Evolutionary conservation across 179 eudicot genomes (phyloP).

Genomic region (Silene noctiflora): DNA sequence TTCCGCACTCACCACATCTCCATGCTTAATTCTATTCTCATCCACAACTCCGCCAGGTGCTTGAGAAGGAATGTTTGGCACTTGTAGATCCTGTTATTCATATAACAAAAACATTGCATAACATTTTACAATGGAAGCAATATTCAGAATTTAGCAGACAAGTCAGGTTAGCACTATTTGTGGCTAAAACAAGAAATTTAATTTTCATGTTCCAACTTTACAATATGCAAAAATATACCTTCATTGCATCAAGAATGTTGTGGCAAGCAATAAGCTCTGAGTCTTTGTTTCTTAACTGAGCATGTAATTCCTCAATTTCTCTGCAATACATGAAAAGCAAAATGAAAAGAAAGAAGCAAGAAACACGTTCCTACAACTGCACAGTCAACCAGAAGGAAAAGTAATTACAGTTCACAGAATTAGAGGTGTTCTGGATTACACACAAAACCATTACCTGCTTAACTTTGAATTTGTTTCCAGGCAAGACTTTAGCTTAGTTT

Average conservation of each 20-base stretch:
- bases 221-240: constrained; percentile 39
- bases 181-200: not conserved
- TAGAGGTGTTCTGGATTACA: not conserved
- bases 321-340: constrained; percentile 35
- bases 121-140: not conserved
- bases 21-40: constrained; percentile 23
- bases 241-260: constrained; percentile 35
- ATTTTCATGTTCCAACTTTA: not conserved
- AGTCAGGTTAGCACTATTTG: not conserved
- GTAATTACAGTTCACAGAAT: not conserved
- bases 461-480: constrained; percentile 61
- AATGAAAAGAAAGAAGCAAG: not conserved
- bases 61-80: constrained; percentile 31
- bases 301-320: constrained; percentile 56
- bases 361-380: not conserved
- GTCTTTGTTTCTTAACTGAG: constrained; percentile 35
- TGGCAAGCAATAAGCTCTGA: constrained; percentile 29
- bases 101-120: not conserved
- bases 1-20: constrained; percentile 35
- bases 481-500: constrained; percentile 58
- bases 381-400: not conserved
- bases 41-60: constrained; percentile 16
- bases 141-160: not conserved
- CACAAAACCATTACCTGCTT: constrained; percentile 43
- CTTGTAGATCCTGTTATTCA: constrained; percentile 50